phyloP scores from a whole-genome alignment of 768 basidiomycete species.

The Harrya chromipes region DNA sequence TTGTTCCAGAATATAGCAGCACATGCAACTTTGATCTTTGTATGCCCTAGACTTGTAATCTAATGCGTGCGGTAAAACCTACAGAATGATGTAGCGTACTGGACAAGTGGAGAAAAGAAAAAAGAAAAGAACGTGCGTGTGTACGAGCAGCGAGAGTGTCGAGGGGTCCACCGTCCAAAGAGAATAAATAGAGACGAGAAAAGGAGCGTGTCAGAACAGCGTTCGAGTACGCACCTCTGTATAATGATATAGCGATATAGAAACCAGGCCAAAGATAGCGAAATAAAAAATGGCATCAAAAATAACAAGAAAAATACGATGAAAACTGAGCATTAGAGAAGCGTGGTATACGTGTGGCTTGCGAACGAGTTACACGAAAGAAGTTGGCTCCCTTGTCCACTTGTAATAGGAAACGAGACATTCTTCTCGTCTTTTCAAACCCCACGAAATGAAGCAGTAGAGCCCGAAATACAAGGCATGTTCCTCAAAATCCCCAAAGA shows the following conservation, averaged over 20 bases:
- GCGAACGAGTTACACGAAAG: constrained; percentile 7
- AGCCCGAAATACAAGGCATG: constrained; percentile 3
- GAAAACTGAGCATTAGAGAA: constrained; percentile 7
- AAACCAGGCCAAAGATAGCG: background rate
- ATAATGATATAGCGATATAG: constrained; percentile 5
- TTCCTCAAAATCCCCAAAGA: constrained; percentile 8
- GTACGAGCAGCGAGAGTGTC: background rate
- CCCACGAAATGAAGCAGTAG: constrained; percentile 9
- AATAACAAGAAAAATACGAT: background rate
- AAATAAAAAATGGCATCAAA: background rate
- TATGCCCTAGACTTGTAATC: constrained; percentile 7
- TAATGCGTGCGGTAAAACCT: constrained; percentile 11
- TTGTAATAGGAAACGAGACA: background rate
- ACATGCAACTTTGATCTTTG: constrained; percentile 2
- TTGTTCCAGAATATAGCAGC: background rate
- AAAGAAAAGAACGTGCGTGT: background rate
- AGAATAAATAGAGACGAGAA: background rate
- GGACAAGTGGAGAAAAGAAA: background rate
- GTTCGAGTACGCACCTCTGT: background rate
- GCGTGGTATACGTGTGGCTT: constrained; percentile 17
- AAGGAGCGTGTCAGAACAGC: constrained; percentile 12
- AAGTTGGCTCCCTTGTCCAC: constrained; percentile 5
- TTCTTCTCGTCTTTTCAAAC: background rate
- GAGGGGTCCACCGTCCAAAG: constrained; percentile 6
- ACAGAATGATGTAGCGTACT: constrained; percentile 7